phyloP scores from a whole-genome alignment of 148 eudicot genomes.

The Rhododendron mucronatum region DNA sequence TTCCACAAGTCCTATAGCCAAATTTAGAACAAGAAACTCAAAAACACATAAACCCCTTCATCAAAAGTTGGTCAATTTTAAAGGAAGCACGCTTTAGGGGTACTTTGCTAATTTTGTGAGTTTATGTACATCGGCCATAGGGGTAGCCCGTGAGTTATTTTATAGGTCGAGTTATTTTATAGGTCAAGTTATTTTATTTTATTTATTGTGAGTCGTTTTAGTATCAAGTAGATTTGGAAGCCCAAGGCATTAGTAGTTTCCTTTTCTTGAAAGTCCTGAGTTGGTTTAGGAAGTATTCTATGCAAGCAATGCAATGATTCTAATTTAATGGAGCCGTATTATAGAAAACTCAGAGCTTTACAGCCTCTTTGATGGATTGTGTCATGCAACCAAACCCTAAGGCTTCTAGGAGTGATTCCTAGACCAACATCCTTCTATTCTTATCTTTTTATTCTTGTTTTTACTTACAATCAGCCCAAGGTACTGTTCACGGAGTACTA shows the following conservation, averaged over 20 bases:
- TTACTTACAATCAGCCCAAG: too few species aligned
- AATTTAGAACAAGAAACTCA: neutral
- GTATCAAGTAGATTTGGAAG: neutral
- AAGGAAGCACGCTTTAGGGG: too few species aligned
- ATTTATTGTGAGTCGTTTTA: neutral
- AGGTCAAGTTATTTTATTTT: neutral
- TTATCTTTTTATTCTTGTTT: neutral
- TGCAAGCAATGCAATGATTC: too few species aligned
- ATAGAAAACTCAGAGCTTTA: neutral
- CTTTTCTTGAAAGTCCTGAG: too few species aligned
- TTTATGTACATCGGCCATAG: too few species aligned
- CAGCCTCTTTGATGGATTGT: neutral
- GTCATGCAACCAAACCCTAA: too few species aligned
- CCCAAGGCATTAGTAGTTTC: too few species aligned
- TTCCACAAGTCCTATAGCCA: neutral
- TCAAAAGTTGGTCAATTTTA: neutral
- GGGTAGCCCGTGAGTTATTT: neutral
- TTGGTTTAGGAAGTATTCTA: too few species aligned
- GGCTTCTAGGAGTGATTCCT: too few species aligned
- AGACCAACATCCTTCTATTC: neutral
- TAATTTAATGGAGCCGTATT: too few species aligned
- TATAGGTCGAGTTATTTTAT: neutral
- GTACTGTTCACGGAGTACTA: too few species aligned
- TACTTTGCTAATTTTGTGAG: too few species aligned
- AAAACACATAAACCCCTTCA: neutral